A percentile compares a stretch with the other conserved stretches of the same genome.
phyloP scores from a whole-genome alignment of 2,329 filamentous ascomycete genomes.

The Beauveria australis region DNA sequence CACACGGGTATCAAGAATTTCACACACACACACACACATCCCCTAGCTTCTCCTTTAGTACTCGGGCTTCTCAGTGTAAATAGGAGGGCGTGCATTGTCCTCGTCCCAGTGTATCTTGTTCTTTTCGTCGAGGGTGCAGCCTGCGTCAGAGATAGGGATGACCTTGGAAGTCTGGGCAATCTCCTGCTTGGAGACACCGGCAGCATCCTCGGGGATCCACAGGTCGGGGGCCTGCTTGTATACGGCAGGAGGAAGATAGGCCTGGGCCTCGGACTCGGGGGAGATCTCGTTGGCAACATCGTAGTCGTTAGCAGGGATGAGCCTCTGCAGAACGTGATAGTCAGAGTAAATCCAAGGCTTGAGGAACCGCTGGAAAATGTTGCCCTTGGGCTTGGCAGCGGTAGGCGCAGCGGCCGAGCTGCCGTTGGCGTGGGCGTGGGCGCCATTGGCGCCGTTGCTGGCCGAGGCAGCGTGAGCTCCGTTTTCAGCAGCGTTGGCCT shows the following conservation, averaged over 20 bases:
- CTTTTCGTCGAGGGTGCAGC: slow-evolving; percentile 61
- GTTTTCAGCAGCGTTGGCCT: slow-evolving; percentile 15
- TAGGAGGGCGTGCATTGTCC: slow-evolving; percentile 33
- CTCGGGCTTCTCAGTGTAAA: slow-evolving; percentile 37
- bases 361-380: slow-evolving; percentile 52
- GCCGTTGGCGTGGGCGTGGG: slow-evolving; percentile 17
- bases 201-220: slow-evolving; percentile 68
- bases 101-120: slow-evolving; percentile 35
- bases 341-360: slow-evolving; percentile 70
- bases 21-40: background rate
- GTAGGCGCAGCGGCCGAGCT: slow-evolving; percentile 19
- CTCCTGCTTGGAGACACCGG: slow-evolving; percentile 64
- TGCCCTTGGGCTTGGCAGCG: slow-evolving; percentile 36
- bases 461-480: slow-evolving; percentile 12
- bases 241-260: slow-evolving; percentile 66
- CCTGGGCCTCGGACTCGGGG: slow-evolving; percentile 52
- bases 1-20: slow-evolving; percentile 9
- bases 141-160: slow-evolving; percentile 65
- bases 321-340: slow-evolving; percentile 60
- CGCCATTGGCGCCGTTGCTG: slow-evolving; percentile 14
- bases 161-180: slow-evolving; percentile 57
- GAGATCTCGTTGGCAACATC: slow-evolving; percentile 49
- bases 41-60: slow-evolving; percentile 24
- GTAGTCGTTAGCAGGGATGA: slow-evolving; percentile 53
- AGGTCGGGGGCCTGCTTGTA: slow-evolving; percentile 52